Evolutionary conservation across 2,329 filamentous ascomycete genomes (phyloP), one percentile per base, ranked within the genome.

Genomic region (Pseudogymnoascus sp.): DNA sequence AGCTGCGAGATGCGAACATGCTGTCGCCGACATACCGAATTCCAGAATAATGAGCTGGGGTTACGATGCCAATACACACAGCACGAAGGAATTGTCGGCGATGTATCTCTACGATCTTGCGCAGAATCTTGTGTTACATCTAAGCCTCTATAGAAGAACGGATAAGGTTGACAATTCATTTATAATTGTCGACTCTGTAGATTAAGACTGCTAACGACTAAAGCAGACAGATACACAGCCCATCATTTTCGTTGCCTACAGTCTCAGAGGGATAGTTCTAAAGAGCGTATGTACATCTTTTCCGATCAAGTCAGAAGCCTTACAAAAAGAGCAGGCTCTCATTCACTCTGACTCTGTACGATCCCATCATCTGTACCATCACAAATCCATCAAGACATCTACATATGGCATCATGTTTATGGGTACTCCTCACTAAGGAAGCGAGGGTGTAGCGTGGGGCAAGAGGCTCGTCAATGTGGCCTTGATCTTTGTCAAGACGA

Each of bases 401-500:
- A 67, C 65, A 33, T 35, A 40, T 28, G 62, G 63, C 0, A 65
- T 67, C 44, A 62, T 65, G 14, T 67, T 67, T 33, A 65, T 67
- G 63, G 66, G 65, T 4, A 66, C 65, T n/a, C 66, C 66, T 18
- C 66, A 66, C 62, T 47, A 16, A 23, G 66, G 66, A 18, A n/a
- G 64, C 37, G 60, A 63, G 28, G 25, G 66, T n/a, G 66, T 64
- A 1, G 50, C 61, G 5, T 65, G 44, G 59, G 65, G 50, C 3
- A 59, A 40, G 31, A 64, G 10, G 12, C 12, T 65, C 35, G 64
- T 47, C 42, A 47, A 18, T 12, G 66, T 75, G 4, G 71, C 72
- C 14, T 76, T 74, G 38, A 69, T 76, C 3, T 72, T 73, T 64
- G 66, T 71, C 25, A 66, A 67, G 21, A 69, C 74, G 6, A 68